Conservation (phyloP, 306 rosid genomes). For the Nissolia schottii region DNA sequence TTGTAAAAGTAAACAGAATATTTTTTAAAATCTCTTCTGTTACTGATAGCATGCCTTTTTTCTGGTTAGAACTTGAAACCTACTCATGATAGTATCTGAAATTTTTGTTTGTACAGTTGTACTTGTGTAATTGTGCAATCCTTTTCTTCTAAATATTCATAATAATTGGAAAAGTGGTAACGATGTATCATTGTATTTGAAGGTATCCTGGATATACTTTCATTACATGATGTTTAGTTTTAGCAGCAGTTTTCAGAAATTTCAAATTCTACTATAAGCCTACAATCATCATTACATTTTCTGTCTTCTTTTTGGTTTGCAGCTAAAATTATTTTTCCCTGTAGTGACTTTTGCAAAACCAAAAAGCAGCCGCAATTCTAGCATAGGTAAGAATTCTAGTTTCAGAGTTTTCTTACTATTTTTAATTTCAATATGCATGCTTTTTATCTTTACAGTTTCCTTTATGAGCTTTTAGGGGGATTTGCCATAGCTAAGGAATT, state of each 20-base stretch:
- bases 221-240: background rate
- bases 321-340: slow-evolving; percentile 95
- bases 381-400: slow-evolving; percentile 62
- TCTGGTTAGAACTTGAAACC: slow-evolving; percentile 17
- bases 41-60: slow-evolving; percentile 7
- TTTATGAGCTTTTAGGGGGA: background rate
- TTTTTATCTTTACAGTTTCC: background rate
- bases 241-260: background rate
- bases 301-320: slow-evolving; percentile 34
- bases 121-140: slow-evolving; percentile 13
- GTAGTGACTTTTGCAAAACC: slow-evolving; percentile 86
- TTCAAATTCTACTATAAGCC: background rate
- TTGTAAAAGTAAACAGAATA: background rate
- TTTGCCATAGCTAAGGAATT: slow-evolving; percentile 16
- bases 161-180: background rate
- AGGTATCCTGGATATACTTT: slow-evolving; percentile 13
- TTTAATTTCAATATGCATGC: background rate
- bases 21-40: slow-evolving; percentile 9
- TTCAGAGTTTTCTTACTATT: slow-evolving; percentile 2
- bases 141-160: slow-evolving; percentile 11
- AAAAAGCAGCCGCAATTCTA: slow-evolving; percentile 90
- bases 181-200: background rate
- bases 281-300: slow-evolving; percentile 6
- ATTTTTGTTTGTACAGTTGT: background rate
- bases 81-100: slow-evolving; percentile 16